Conservation (phyloP, 2,329 filamentous ascomycete genomes). For the Pyricularia sp. region DNA sequence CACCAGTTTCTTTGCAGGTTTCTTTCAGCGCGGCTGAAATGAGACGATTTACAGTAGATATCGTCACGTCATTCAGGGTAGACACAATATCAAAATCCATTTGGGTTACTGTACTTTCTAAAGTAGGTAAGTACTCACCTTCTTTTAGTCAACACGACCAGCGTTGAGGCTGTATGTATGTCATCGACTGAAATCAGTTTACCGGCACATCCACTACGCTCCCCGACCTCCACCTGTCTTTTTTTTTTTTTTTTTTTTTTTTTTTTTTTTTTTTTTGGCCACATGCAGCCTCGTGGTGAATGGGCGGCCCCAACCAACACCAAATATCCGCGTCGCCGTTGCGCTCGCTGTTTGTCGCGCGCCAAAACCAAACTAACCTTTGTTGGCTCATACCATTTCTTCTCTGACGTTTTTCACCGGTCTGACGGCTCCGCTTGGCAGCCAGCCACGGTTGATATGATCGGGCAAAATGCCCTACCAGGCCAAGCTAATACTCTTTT, state of each 20-base stretch:
- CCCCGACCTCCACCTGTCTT: background rate
- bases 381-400: background rate
- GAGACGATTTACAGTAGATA: background rate
- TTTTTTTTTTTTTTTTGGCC: too few relatives aligned
- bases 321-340: background rate
- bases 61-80: too few relatives aligned
- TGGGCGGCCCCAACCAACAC: background rate
- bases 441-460: background rate
- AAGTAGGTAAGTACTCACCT: background rate
- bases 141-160: too few relatives aligned
- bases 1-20: background rate
- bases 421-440: background rate
- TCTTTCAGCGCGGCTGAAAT: background rate
- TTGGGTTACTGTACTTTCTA: background rate
- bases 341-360: background rate
- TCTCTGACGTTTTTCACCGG: background rate
- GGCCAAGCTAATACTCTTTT: background rate
- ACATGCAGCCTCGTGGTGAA: background rate
- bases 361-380: background rate
- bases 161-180: too few relatives aligned
- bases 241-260: too few relatives aligned
- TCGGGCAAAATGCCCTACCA: background rate
- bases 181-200: background rate
- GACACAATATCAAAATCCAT: background rate
- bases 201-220: background rate